Evolutionary conservation across 331 rosid species (phyloP).

Genomic region (Quercus tomentella): DNA sequence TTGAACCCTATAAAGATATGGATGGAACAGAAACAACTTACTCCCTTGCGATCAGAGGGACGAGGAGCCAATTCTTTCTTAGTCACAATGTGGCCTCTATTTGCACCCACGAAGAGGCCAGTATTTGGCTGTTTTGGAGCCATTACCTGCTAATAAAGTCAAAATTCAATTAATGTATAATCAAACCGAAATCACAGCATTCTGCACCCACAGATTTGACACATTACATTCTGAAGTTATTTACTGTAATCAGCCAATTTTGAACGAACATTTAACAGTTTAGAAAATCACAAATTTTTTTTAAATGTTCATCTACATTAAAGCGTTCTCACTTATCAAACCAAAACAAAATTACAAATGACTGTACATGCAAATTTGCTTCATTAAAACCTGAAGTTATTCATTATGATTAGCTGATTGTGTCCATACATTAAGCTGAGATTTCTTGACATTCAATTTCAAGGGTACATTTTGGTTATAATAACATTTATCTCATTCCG

Average conservation of each 20-base stretch:
- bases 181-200: background rate
- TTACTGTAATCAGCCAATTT: background rate
- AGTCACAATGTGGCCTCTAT: constrained; percentile 73
- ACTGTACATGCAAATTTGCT: too few species aligned
- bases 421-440: too few species aligned
- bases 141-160: constrained; percentile 47
- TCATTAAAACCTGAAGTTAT: too few species aligned
- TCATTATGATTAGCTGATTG: too few species aligned
- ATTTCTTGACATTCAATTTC: too few species aligned
- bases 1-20: background rate
- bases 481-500: too few species aligned
- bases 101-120: constrained; percentile 72
- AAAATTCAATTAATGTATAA: background rate
- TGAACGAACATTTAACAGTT: background rate
- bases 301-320: background rate
- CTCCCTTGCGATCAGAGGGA: constrained; percentile 81
- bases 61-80: constrained; percentile 71
- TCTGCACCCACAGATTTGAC: background rate
- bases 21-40: constrained; percentile 15
- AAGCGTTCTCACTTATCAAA: too few species aligned
- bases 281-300: background rate
- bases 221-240: too few species aligned
- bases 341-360: too few species aligned
- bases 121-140: constrained; percentile 77
- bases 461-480: too few species aligned